Base-by-base conservation (phyloP, 768 basidiomycete species). In the Melanogaster broomeanus region DNA sequence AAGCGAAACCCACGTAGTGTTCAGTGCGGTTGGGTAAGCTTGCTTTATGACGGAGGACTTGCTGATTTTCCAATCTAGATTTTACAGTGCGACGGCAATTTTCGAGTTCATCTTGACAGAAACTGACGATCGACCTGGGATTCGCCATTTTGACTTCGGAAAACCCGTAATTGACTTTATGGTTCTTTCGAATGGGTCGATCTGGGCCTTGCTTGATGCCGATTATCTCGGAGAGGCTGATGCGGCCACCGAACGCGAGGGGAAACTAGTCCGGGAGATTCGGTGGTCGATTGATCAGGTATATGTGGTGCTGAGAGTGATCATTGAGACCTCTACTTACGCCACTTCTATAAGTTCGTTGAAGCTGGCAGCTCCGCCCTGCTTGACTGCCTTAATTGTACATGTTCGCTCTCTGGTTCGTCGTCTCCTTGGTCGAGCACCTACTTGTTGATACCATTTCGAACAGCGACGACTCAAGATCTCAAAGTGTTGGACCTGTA, bases 21-120 rank as follows among this genome's bases (percentile, higher is more conserved):
- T 92, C 64, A 85, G 75, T 52, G 87, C 77, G 6, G 76, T 89
- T 47, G 90, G 91, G 91, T 93, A 59, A 41, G 84, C 70, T 11
- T 22, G 28, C 13, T 8, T 42, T 6, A 4, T 22, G 13, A 30
- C 15, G 10, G 31, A 13, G 37, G 13, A 42, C 40, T 48, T 11
- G 3, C 48, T 53, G 40, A 60, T 39, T 1, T 4, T 13, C n/a
- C 7, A 48, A 13, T 25, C 39, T 47, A 4, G 30, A 27, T 48
- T 48, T 22, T 52, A 30, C 61, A 92, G 90, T 18, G 80, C 82
- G 3, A 83, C 85, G 1, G 88, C 89, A 0, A 59, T 93, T 10
- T 92, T 90, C 65, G 74, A 68, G 43, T 73, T 72, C 68, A 64
- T 56, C 51, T 70, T 59, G 68, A 66, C 64, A 53, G 69, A 49